A percentile compares a stretch with the other conserved stretches of the same genome.
Conservation (phyloP, 208 protist genomes). For the Strigomonas culicis region DNA sequence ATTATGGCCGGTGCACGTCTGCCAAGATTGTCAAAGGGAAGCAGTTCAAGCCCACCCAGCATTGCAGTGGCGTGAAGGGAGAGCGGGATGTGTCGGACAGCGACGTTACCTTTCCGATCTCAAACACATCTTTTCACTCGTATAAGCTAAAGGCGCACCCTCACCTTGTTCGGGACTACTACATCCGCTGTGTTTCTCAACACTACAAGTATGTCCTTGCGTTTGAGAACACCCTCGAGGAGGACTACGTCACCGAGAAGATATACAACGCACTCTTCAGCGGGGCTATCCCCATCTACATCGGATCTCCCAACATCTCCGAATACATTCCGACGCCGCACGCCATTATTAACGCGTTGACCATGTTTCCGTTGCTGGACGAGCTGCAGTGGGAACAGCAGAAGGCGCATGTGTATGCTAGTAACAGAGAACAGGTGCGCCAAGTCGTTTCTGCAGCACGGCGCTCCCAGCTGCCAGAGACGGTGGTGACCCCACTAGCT, state of each 20-base stretch:
- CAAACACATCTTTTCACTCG: neutral
- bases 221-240: constrained; percentile 50
- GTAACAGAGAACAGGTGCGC: neutral
- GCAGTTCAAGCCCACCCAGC: neutral
- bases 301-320: constrained; percentile 35
- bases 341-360: neutral
- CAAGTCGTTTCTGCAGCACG: neutral
- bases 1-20: constrained; percentile 28
- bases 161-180: constrained; percentile 11
- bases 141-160: neutral
- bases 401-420: neutral
- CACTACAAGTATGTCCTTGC: constrained; percentile 37
- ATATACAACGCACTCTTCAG: constrained; percentile 49
- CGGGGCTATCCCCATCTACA: constrained; percentile 47
- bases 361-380: neutral
- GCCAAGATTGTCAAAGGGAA: neutral
- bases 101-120: neutral
- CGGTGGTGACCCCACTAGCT: neutral
- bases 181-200: constrained; percentile 27
- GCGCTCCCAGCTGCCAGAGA: neutral
- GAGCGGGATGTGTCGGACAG: neutral
- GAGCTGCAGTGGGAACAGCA: neutral
- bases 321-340: constrained; percentile 29
- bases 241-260: constrained; percentile 70
- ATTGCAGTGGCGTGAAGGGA: neutral